Percentiles rank a stretch among this genome's conserved stretches.
phyloP scores from a whole-genome alignment of 257 asterid species.

The Misopates orontium region DNA sequence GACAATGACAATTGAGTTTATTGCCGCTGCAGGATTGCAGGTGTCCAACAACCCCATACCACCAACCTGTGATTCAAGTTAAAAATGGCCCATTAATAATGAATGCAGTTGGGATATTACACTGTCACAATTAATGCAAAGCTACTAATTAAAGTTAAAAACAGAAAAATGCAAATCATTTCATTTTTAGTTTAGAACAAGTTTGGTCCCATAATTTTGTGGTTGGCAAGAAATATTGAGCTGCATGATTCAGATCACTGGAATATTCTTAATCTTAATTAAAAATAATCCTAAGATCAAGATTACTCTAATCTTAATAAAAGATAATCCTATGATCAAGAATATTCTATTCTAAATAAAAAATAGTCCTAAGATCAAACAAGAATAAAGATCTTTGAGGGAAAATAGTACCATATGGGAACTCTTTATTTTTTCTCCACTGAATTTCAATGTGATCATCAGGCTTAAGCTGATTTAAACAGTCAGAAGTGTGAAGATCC shows the following conservation, averaged over 20 bases:
- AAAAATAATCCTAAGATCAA: not conserved
- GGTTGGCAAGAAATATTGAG: too few relatives aligned
- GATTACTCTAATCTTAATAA: too few relatives aligned
- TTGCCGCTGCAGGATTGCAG: slow-evolving; percentile 62
- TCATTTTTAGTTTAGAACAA: too few relatives aligned
- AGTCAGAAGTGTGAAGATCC: slow-evolving; percentile 62
- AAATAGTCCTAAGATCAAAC: not conserved
- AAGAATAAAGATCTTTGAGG: not conserved
- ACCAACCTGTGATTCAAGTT: slow-evolving; percentile 74
- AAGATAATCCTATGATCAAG: too few relatives aligned
- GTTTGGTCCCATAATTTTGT: too few relatives aligned
- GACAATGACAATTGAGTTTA: slow-evolving; percentile 65
- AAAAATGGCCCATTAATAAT: slow-evolving; percentile 33
- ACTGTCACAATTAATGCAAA: slow-evolving; percentile 17
- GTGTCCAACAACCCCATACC: slow-evolving; percentile 99
- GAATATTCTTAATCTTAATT: not conserved
- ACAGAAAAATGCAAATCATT: too few relatives aligned
- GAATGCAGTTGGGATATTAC: slow-evolving; percentile 29
- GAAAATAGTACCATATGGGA: slow-evolving; percentile 65
- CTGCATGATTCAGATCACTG: too few relatives aligned
- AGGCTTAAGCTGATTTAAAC: slow-evolving; percentile 73
- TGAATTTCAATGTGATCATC: slow-evolving; percentile 89
- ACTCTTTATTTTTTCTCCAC: slow-evolving; percentile 80
- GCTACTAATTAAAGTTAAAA: too few relatives aligned
- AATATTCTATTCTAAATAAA: not conserved